Evolutionary conservation across 441 rosid genomes (phyloP).

Genomic region (Syzygium malaccense): DNA sequence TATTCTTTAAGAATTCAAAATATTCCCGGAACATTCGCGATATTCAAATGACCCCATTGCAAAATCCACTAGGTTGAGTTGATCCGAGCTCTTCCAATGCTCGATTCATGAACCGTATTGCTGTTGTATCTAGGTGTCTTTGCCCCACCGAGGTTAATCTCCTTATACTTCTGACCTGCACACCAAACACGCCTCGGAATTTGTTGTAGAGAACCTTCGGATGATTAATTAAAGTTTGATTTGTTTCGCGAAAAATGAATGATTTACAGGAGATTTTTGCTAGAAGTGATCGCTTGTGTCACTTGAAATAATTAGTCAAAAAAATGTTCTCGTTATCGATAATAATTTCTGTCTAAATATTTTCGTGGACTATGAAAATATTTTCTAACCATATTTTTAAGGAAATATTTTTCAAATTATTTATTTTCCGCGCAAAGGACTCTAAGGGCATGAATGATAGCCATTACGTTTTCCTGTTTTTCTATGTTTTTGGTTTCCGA

Average conservation of each 20-base stretch:
- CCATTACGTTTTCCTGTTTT: no score
- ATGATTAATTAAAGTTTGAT: no score
- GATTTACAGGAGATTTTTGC: no score
- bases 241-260: no score
- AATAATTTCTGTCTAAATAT: not conserved
- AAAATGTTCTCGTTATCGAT: not conserved
- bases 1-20: no score
- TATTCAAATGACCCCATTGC: not conserved
- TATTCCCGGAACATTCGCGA: no score
- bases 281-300: not conserved
- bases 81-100: not conserved
- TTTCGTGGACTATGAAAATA: fast-evolving
- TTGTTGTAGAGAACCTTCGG: not conserved
- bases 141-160: not conserved
- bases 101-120: not conserved
- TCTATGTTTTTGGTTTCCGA: no score
- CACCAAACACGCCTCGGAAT: not conserved
- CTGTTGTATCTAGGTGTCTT: not conserved
- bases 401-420: not conserved
- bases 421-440: not conserved
- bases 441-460: no score
- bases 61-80: not conserved
- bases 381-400: not conserved
- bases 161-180: not conserved
- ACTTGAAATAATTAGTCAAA: not conserved